Percentiles rank a stretch among this genome's conserved stretches.
Evolutionary conservation across 2,329 filamentous ascomycete species (phyloP).

Genomic region (Pyricularia sp.): DNA sequence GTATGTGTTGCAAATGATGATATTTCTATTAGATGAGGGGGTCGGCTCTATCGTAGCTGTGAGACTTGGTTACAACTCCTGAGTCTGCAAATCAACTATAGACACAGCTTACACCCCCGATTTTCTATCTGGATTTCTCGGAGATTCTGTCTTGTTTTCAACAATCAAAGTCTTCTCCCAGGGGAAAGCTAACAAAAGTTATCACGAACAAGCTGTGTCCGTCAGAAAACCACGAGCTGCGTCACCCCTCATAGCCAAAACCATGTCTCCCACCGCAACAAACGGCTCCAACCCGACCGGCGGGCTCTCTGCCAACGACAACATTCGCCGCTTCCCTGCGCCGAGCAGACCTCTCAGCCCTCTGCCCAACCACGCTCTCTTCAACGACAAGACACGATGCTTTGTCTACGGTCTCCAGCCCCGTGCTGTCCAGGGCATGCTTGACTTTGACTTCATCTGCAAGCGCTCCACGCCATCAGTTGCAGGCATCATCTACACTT

Average conservation of each 20-base stretch:
- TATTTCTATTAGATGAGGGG: not conserved
- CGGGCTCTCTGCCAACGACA: slow-evolving; percentile 80
- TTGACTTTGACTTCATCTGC: slow-evolving; percentile 99
- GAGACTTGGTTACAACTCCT: not conserved
- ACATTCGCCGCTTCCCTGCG: slow-evolving; percentile 92
- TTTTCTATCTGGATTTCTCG: not conserved
- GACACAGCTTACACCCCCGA: not conserved
- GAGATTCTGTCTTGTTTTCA: not conserved
- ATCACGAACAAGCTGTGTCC: not conserved
- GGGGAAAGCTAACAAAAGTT: not conserved
- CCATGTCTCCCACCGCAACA: slow-evolving; percentile 45
- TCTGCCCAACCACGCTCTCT: slow-evolving; percentile 78
- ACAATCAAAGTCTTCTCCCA: not conserved
- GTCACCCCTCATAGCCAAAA: slow-evolving; percentile 3
- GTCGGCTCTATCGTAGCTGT: not conserved
- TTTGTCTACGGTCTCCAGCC: slow-evolving; percentile 99
- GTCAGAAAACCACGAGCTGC: not conserved
- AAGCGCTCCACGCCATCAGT: slow-evolving; percentile 95
- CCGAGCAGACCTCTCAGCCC: slow-evolving; percentile 86
- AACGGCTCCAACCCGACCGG: slow-evolving; percentile 29
- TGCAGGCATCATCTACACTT: slow-evolving; percentile 99
- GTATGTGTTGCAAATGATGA: not conserved
- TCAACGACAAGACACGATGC: slow-evolving; percentile 99
- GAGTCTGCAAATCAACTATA: not conserved
- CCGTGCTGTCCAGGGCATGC: slow-evolving; percentile 82